These are phyloP conservation scores for Yamadazyma atmosphaerica DNA, from an alignment of 1,139 yeast species.

Conservation along the genomic window DNA sequence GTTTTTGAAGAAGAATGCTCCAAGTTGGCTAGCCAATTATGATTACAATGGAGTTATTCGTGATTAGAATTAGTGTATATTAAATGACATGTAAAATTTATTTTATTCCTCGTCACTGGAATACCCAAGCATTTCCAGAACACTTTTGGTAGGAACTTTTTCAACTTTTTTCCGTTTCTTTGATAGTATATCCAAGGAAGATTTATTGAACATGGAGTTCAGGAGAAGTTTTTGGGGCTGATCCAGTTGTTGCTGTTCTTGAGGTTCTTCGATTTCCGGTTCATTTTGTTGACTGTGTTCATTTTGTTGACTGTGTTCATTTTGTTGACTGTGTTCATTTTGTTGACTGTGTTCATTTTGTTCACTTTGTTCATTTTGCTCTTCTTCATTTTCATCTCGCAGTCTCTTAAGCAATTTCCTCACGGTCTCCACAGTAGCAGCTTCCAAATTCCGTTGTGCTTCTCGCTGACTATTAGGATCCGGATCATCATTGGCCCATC, in stretches of 20 bases:
- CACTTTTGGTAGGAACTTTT: conserved; percentile 4
- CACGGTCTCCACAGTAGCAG: conserved; percentile 35
- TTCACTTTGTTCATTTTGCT: no score
- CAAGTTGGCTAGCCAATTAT: conserved; percentile 50
- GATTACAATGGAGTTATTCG: conserved; percentile 8
- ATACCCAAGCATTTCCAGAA: conserved; percentile 15
- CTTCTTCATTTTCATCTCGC: conserved; percentile 11
- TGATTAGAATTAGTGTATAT: not conserved
- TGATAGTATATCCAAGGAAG: conserved; percentile 12
- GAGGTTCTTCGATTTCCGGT: conserved; percentile 5
- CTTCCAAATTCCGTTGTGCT: conserved; percentile 43
- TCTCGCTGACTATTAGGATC: conserved; percentile 65
- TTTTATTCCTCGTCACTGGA: conserved; percentile 28
- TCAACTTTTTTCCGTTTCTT: conserved; percentile 3
- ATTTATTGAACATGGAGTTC: conserved; percentile 9
- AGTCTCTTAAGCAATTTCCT: conserved; percentile 23
- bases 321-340: conserved; percentile 9
- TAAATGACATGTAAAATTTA: not conserved
- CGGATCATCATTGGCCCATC: conserved; percentile 93
- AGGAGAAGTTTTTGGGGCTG: conserved; percentile 4
- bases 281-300: conserved; percentile 7
- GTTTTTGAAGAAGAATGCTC: conserved; percentile 50
- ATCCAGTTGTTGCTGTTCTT: conserved; percentile 2
- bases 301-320: conserved; percentile 7
- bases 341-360: not conserved